phyloP scores from a whole-genome alignment of 176 grass and related monocot species.

The Rhipidocladum racemiflorum region DNA sequence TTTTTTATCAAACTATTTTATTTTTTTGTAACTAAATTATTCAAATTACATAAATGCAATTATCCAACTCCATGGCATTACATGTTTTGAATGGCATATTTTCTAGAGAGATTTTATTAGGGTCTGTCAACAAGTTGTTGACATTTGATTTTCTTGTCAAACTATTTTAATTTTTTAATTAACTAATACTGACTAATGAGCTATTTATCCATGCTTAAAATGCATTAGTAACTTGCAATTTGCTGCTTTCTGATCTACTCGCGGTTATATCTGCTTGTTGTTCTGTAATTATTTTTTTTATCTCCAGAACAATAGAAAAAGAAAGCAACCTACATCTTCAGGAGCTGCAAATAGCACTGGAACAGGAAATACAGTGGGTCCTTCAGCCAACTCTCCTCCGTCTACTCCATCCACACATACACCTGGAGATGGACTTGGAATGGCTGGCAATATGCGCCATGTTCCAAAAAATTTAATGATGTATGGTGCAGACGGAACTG shows the following conservation, averaged over 20 bases:
- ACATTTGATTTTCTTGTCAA: neutral
- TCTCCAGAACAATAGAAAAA: slow-evolving; percentile 85
- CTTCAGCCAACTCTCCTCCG: slow-evolving; percentile 74
- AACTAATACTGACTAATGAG: neutral
- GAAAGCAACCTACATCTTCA: slow-evolving; percentile 89
- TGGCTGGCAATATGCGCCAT: slow-evolving; percentile 68
- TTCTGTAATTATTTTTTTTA: slow-evolving; percentile 23
- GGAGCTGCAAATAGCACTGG: slow-evolving; percentile 96
- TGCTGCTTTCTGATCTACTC: neutral
- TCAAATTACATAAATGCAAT: neutral
- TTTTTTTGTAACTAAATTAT: neutral
- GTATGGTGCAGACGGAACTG: slow-evolving; percentile 80
- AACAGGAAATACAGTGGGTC: slow-evolving; percentile 89
- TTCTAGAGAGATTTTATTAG: neutral
- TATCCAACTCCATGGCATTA: neutral
- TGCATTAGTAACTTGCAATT: neutral
- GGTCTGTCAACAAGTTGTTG: neutral
- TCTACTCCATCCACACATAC: slow-evolving; percentile 95
- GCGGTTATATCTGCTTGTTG: neutral
- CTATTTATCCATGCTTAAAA: neutral
- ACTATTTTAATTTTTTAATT: neutral
- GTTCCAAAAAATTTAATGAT: slow-evolving; percentile 82
- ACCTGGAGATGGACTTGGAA: slow-evolving; percentile 60
- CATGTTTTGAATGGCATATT: slow-evolving; percentile 2
- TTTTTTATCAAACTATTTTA: neutral